These are phyloP conservation scores for Pseudotsuga menziesii DNA, from an alignment of 75 land plant genomes.

Conservation along the genomic window DNA sequence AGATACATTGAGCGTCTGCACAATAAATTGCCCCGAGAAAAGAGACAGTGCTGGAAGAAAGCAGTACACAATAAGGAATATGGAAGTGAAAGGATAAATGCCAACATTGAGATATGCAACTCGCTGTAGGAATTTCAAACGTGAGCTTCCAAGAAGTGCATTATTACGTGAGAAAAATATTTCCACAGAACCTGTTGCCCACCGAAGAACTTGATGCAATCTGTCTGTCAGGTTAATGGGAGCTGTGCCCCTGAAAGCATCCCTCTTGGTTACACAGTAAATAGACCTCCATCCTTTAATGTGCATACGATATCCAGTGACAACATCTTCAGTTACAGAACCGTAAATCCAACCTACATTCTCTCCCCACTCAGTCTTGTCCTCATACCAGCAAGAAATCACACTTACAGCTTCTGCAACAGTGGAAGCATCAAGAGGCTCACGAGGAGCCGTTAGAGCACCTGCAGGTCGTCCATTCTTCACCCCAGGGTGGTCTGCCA, in stretches of 20 bases:
- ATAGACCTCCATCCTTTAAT: constrained; percentile 73
- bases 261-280: constrained; percentile 65
- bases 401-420: constrained; percentile 50
- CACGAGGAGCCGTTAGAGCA: constrained; percentile 22
- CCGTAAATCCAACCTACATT: constrained; percentile 78
- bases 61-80: constrained; percentile 79
- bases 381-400: constrained; percentile 79
- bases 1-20: constrained; percentile 51
- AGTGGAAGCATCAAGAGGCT: constrained; percentile 29
- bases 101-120: constrained; percentile 75
- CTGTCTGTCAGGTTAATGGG: constrained; percentile 85
- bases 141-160: constrained; percentile 58
- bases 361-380: constrained; percentile 77
- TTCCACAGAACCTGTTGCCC: constrained; percentile 98
- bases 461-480: constrained; percentile 39
- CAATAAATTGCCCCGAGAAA: constrained; percentile 78
- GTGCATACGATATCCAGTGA: constrained; percentile 79
- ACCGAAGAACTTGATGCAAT: constrained; percentile 90
- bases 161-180: constrained; percentile 95
- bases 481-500: constrained; percentile 33
- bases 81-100: constrained; percentile 69
- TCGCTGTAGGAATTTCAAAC: constrained; percentile 87
- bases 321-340: constrained; percentile 65
- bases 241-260: constrained; percentile 66
- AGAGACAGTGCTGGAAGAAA: constrained; percentile 81